These are phyloP conservation scores for Podospora tetraspora DNA, from an alignment of 495 filamentous ascomycete genomes.

Conservation along the genomic window DNA sequence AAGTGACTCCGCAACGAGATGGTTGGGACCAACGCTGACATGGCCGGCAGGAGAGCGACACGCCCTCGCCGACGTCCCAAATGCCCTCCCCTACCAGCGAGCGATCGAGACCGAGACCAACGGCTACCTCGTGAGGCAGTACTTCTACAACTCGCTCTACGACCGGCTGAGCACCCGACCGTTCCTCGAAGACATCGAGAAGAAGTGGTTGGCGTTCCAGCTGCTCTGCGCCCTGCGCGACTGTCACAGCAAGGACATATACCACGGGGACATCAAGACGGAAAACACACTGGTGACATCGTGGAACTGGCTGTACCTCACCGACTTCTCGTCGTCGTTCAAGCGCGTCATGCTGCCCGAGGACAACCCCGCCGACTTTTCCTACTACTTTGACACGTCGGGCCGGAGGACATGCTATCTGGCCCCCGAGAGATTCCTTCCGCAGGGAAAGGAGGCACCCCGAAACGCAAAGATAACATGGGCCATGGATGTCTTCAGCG, in stretches of 20 bases:
- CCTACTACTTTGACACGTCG: constrained; percentile 94
- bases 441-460: constrained; percentile 57
- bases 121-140: constrained; percentile 94
- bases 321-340: constrained; percentile 92
- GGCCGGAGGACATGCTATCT: constrained; percentile 92
- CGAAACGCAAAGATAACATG: constrained; percentile 58
- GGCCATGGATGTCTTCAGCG: constrained; percentile 99
- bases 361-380: constrained; percentile 95
- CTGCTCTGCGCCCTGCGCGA: constrained; percentile 88
- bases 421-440: constrained; percentile 86
- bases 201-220: constrained; percentile 98
- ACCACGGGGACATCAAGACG: constrained; percentile 97
- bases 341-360: constrained; percentile 93
- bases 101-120: constrained; percentile 84
- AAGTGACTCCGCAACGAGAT: constrained; percentile 29
- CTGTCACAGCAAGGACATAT: constrained; percentile 84
- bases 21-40: constrained; percentile 13
- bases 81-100: constrained; percentile 85
- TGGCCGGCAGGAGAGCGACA: constrained; percentile 66
- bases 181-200: constrained; percentile 95
- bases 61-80: constrained; percentile 74
- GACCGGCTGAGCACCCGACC: constrained; percentile 96
- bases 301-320: constrained; percentile 98
- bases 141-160: constrained; percentile 92
- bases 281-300: constrained; percentile 95